A percentile compares a stretch with the other conserved stretches of the same genome.
phyloP scores from a whole-genome alignment of 768 basidiomycete species.

The Suillus subaureus region DNA sequence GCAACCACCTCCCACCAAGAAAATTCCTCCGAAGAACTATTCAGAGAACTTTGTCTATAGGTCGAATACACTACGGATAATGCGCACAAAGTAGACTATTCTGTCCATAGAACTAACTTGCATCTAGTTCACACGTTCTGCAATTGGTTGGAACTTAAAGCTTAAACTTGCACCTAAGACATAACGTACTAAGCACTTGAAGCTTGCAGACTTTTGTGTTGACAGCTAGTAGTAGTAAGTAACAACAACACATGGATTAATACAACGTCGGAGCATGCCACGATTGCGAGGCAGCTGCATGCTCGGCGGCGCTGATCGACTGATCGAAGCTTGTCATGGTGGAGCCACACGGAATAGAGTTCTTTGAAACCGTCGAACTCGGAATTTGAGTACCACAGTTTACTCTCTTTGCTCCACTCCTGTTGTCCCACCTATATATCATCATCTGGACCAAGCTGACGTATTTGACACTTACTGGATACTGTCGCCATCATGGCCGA shows the following conservation, averaged over 20 bases:
- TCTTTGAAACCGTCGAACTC: background rate
- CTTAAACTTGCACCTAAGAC: background rate
- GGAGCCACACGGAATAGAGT: background rate
- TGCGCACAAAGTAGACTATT: conserved; percentile 82
- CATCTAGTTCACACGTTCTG: conserved; percentile 4
- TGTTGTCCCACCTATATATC: background rate
- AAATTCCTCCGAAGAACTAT: conserved; percentile 85
- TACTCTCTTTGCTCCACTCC: background rate
- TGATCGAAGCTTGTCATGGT: background rate
- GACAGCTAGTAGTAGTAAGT: background rate
- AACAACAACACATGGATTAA: background rate
- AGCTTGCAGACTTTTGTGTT: background rate
- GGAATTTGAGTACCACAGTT: background rate
- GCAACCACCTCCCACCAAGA: conserved; percentile 61
- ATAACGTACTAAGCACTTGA: background rate
- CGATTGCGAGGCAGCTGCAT: background rate
- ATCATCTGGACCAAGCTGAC: background rate
- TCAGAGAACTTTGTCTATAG: conserved; percentile 90
- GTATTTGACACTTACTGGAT: background rate
- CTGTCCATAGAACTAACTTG: conserved; percentile 5
- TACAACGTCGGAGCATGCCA: background rate
- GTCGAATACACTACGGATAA: conserved; percentile 75
- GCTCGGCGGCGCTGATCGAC: background rate
- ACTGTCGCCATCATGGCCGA: conserved; percentile 47
- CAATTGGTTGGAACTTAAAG: background rate